Percentiles rank a stretch among this genome's conserved stretches.
These are phyloP conservation scores for Fusarium longipes DNA, from an alignment of 2,329 filamentous ascomycete genomes.

Conservation along the genomic window DNA sequence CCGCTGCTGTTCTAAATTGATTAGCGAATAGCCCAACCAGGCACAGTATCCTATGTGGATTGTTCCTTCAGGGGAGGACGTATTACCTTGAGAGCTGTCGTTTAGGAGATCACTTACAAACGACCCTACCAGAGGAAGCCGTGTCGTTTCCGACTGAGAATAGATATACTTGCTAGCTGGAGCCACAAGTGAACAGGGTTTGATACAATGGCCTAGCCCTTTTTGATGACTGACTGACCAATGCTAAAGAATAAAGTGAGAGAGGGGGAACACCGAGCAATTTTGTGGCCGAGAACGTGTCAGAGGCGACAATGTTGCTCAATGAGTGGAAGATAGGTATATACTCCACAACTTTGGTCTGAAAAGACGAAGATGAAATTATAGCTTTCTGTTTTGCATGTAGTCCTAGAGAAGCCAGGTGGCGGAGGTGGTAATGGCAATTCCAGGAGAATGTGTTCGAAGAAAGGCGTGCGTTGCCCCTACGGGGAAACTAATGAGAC, in stretches of 20 bases:
- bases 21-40: constrained; percentile 11
- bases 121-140: not conserved
- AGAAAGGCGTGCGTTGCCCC: constrained; percentile 14
- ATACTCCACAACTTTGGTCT: not conserved
- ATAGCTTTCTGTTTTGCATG: not conserved
- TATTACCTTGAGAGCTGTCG: constrained; percentile 18
- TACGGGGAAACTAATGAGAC: constrained; percentile 12
- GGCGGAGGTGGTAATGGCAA: constrained; percentile 26
- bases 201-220: constrained; percentile 25
- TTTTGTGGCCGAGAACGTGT: constrained; percentile 34
- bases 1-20: not conserved
- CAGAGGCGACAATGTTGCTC: constrained; percentile 26
- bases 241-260: constrained; percentile 10
- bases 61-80: not conserved
- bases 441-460: constrained; percentile 16
- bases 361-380: not conserved
- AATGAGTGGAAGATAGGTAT: constrained; percentile 19
- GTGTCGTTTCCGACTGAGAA: constrained; percentile 1
- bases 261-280: constrained; percentile 25
- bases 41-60: not conserved
- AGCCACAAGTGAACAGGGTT: constrained; percentile 33
- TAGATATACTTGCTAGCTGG: constrained; percentile 11
- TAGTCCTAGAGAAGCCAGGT: not conserved
- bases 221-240: constrained; percentile 22
- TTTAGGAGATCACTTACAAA: not conserved